phyloP scores from a whole-genome alignment of 805 yeast genomes.

The Deakozyma indianensis region DNA sequence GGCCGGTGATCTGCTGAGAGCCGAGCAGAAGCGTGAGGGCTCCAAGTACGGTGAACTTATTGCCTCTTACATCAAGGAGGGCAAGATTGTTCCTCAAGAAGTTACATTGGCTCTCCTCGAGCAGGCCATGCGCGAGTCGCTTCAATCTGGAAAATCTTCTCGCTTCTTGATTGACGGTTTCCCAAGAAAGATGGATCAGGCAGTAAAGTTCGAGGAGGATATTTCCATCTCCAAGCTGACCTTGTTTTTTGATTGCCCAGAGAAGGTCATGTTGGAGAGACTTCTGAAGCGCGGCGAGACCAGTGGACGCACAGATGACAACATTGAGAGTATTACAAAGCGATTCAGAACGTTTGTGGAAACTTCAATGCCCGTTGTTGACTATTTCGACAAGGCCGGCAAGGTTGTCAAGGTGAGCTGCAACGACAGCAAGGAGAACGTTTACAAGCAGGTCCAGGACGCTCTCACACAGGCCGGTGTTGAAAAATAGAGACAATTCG shows the following conservation, averaged over 20 bases:
- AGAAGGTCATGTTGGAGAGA: constrained; percentile 74
- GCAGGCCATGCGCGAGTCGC: constrained; percentile 51
- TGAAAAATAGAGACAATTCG: too few species aligned
- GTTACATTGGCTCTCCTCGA: constrained; percentile 74
- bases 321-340: constrained; percentile 77
- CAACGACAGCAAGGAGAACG: constrained; percentile 67
- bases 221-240: constrained; percentile 26
- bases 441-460: constrained; percentile 50
- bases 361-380: constrained; percentile 89
- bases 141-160: constrained; percentile 31
- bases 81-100: constrained; percentile 83
- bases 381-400: constrained; percentile 54
- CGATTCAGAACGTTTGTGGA: constrained; percentile 77
- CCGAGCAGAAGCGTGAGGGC: constrained; percentile 73
- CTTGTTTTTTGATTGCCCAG: constrained; percentile 40
- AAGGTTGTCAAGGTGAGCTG: constrained; percentile 71
- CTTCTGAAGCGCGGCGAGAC: constrained; percentile 86
- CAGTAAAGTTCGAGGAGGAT: constrained; percentile 75
- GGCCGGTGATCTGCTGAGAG: constrained; percentile 94
- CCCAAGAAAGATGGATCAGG: constrained; percentile 98
- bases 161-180: constrained; percentile 87
- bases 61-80: constrained; percentile 71
- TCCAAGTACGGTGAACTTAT: constrained; percentile 78
- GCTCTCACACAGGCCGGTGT: constrained; percentile 36
- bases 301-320: constrained; percentile 88